Conservation (phyloP, 2,329 filamentous ascomycete genomes). For the Celoporthe dispersa region DNA sequence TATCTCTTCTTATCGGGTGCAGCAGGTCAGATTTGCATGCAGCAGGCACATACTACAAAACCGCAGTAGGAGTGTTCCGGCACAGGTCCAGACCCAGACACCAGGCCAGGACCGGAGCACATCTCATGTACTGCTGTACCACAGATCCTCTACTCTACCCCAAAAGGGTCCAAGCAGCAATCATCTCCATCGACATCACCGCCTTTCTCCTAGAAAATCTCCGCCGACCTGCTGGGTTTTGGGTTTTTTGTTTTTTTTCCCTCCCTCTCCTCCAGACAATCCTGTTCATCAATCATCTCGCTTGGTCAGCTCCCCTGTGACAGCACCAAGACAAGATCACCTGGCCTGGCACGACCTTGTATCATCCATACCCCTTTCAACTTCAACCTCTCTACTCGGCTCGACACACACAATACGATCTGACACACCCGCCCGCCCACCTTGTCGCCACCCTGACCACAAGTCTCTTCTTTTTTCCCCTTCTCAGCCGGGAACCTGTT, state of each 20-base stretch:
- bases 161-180: conserved; percentile 2
- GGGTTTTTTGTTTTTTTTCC: no score
- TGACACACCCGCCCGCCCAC: not conserved
- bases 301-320: conserved; percentile 9
- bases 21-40: not conserved
- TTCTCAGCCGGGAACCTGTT: not conserved
- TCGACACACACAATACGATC: not conserved
- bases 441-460: not conserved
- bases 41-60: not conserved
- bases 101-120: conserved; percentile 8
- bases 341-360: not conserved
- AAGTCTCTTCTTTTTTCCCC: not conserved
- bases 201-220: conserved; percentile 17
- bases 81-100: not conserved
- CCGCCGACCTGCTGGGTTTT: not conserved
- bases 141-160: not conserved
- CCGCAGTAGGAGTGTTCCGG: not conserved
- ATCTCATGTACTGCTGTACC: not conserved
- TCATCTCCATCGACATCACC: conserved; percentile 28
- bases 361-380: conserved; percentile 19
- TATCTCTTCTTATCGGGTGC: conserved; percentile 8
- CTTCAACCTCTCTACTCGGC: not conserved
- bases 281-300: conserved; percentile 5
- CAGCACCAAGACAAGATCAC: not conserved
- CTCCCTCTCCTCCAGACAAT: not conserved